A percentile compares a stretch with the other conserved stretches of the same genome.
Conservation (phyloP, 2,329 filamentous ascomycete genomes). For the Beauveria varroae region DNA sequence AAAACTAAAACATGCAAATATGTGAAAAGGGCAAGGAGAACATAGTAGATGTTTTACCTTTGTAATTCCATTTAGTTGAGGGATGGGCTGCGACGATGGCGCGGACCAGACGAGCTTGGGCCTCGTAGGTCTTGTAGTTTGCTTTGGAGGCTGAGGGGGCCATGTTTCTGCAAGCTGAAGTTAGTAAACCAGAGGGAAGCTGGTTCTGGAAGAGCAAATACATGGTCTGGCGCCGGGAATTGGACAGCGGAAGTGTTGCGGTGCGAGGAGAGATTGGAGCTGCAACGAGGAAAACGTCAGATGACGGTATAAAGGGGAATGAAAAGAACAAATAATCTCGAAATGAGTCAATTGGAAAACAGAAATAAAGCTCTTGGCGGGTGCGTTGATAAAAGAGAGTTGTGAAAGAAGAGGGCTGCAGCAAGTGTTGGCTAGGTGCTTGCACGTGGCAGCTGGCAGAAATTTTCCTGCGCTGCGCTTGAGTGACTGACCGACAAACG, state of each 20-base stretch:
- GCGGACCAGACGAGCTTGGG: conserved; percentile 51
- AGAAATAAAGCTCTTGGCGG: not conserved
- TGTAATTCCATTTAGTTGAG: conserved; percentile 49
- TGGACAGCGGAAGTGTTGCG: not conserved
- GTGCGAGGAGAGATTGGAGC: not conserved
- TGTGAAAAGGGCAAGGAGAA: conserved; percentile 7
- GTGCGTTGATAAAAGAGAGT: not conserved
- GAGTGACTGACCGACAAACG: not conserved
- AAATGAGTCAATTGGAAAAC: not conserved
- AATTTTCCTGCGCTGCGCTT: not conserved
- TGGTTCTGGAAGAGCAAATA: not conserved
- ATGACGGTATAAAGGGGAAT: not conserved
- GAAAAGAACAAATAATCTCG: not conserved
- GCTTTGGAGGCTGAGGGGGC: conserved; percentile 33
- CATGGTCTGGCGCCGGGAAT: not conserved
- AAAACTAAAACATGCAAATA: not conserved
- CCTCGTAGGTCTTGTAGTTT: conserved; percentile 55
- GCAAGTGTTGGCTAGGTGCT: not conserved
- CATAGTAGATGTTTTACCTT: conserved; percentile 38
- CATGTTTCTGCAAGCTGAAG: conserved; percentile 27
- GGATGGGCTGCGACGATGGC: conserved; percentile 53
- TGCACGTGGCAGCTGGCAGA: conserved; percentile 3
- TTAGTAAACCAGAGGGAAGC: not conserved
- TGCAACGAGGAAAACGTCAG: not conserved
- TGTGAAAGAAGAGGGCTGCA: not conserved